phyloP scores from a whole-genome alignment of 2,329 filamentous ascomycete genomes.

The Hypoxylon sp. region DNA sequence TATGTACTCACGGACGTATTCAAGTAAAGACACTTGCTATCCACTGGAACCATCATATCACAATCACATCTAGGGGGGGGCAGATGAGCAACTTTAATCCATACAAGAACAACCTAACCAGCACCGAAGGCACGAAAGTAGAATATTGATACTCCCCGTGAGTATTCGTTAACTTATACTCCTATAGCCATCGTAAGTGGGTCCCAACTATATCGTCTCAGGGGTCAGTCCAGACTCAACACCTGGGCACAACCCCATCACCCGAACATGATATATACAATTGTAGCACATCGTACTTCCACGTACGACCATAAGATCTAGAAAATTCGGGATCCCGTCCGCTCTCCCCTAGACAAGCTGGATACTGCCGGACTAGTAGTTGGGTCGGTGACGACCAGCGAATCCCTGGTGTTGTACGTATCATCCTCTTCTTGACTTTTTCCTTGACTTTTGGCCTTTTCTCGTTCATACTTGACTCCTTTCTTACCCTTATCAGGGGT shows the following conservation, averaged over 20 bases:
- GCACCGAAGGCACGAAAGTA: neutral
- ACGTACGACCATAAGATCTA: constrained; percentile 10
- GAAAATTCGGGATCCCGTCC: constrained; percentile 6
- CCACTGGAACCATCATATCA: neutral
- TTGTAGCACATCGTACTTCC: neutral
- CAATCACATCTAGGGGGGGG: neutral
- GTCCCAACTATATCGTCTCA: neutral
- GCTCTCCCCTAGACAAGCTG: constrained; percentile 19
- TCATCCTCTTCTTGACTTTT: constrained; percentile 3
- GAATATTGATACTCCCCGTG: neutral
- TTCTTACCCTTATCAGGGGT: neutral
- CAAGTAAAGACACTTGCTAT: neutral
- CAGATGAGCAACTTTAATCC: neutral
- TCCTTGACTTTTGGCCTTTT: neutral
- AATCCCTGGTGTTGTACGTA: constrained; percentile 27
- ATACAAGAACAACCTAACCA: neutral
- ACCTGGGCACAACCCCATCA: neutral
- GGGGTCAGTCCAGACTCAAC: neutral
- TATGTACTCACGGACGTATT: neutral
- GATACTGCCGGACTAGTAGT: constrained; percentile 3
- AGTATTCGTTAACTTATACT: neutral
- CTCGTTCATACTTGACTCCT: too few species aligned
- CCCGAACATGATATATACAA: constrained; percentile 2
- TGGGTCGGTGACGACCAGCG: neutral
- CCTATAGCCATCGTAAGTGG: neutral